These are phyloP conservation scores for Amphicarpaea edgeworthii DNA, from an alignment of 306 rosid genomes.

Conservation along the genomic window DNA sequence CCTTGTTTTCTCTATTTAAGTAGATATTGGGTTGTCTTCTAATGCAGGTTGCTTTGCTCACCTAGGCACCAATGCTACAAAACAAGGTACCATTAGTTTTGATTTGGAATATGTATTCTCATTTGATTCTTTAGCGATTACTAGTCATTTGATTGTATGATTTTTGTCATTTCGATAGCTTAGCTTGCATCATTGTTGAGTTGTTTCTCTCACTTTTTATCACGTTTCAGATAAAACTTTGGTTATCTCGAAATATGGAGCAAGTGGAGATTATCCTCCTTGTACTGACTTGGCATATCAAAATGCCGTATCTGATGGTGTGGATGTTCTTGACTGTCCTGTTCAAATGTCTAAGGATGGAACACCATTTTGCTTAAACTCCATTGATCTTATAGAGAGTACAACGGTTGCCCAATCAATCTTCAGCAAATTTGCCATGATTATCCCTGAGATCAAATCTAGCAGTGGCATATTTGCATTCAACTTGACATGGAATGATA, in stretches of 20 bases:
- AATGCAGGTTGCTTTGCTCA: constrained; percentile 86
- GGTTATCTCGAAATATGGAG: constrained; percentile 85
- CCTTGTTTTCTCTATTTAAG: constrained; percentile 31
- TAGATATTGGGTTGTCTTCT: constrained; percentile 39
- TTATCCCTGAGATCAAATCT: constrained; percentile 59
- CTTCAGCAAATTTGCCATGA: constrained; percentile 46
- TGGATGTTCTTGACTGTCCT: constrained; percentile 83
- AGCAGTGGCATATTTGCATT: constrained; percentile 77
- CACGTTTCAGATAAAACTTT: constrained; percentile 59
- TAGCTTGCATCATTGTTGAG: constrained; percentile 41
- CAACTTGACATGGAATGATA: constrained; percentile 70
- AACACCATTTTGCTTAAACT: constrained; percentile 74
- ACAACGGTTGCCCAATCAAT: constrained; percentile 62
- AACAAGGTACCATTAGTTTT: constrained; percentile 58
- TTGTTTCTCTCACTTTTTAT: constrained; percentile 41
- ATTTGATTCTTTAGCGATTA: constrained; percentile 33
- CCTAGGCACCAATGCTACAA: constrained; percentile 57
- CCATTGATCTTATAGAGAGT: constrained; percentile 78
- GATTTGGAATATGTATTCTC: constrained; percentile 8
- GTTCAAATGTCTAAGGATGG: constrained; percentile 89
- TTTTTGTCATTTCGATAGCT: neutral
- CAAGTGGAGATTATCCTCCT: constrained; percentile 88
- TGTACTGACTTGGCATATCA: constrained; percentile 73
- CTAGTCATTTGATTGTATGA: constrained; percentile 29
- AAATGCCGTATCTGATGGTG: constrained; percentile 78